Conservation (phyloP, 2,329 filamentous ascomycete genomes). For the Penicillium olsonii region DNA sequence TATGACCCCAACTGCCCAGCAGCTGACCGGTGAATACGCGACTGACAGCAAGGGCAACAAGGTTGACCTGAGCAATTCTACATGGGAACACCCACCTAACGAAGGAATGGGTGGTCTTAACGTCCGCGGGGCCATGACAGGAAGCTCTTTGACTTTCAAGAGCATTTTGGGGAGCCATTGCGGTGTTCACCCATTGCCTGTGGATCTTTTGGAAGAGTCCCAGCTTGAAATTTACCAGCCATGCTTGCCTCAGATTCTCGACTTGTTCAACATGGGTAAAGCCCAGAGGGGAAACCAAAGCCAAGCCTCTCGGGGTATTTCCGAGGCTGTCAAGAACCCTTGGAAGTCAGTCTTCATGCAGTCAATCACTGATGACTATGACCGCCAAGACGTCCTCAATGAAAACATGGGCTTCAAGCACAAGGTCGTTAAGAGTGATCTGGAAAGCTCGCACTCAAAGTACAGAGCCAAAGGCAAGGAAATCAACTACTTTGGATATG, state of each 20-base stretch:
- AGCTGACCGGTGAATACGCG: constrained; percentile 40
- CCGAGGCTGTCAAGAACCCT: constrained; percentile 18
- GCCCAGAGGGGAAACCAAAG: neutral
- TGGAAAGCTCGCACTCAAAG: constrained; percentile 31
- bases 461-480: constrained; percentile 36
- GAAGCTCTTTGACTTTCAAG: constrained; percentile 43
- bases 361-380: constrained; percentile 42
- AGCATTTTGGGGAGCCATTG: constrained; percentile 43
- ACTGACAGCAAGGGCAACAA: constrained; percentile 31
- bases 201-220: constrained; percentile 43
- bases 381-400: constrained; percentile 38
- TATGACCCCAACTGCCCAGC: constrained; percentile 35
- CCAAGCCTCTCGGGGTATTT: neutral
- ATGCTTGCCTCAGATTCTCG: constrained; percentile 41
- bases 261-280: constrained; percentile 39
- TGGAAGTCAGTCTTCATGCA: constrained; percentile 44
- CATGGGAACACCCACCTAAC: constrained; percentile 21
- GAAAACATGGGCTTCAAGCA: constrained; percentile 38
- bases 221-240: constrained; percentile 42
- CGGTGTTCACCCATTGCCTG: constrained; percentile 42
- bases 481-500: constrained; percentile 48
- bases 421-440: constrained; percentile 29
- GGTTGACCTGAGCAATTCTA: constrained; percentile 20
- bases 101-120: constrained; percentile 37
- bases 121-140: constrained; percentile 40